Percentiles rank a stretch among this genome's conserved stretches.
Evolutionary conservation across 345 rosid species (phyloP).

Genomic region (Eucalyptus tenuipes): DNA sequence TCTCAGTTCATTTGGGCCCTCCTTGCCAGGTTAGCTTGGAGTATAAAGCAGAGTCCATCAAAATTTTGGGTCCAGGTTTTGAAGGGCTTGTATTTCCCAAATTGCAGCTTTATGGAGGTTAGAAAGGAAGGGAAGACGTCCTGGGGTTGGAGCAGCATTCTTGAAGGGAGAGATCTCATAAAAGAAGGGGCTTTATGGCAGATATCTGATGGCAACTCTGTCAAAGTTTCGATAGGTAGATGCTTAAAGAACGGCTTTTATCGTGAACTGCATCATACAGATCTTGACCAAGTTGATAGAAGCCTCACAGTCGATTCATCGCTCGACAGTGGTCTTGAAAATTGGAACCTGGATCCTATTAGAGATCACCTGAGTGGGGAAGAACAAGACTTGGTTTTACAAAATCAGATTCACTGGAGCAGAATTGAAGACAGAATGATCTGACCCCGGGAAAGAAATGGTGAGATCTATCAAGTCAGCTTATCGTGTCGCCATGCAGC

Average conservation of each 20-base stretch:
- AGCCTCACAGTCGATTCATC: neutral
- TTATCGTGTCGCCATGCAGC: neutral
- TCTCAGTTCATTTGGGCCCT: neutral
- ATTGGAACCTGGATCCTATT: neutral
- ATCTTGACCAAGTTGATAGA: neutral
- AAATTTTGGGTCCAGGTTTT: neutral
- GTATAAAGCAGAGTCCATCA: neutral
- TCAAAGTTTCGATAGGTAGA: neutral
- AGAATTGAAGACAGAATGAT: neutral
- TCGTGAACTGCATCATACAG: neutral
- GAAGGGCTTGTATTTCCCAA: neutral
- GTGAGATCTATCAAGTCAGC: neutral
- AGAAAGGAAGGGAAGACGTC: neutral
- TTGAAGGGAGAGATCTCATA: neutral
- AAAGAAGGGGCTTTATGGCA: neutral
- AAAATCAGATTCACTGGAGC: neutral
- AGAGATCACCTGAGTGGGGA: neutral
- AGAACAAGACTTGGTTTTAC: neutral
- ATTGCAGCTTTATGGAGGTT: neutral
- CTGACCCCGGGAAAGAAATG: neutral
- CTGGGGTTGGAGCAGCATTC: neutral
- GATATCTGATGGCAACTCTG: neutral
- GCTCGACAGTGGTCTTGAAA: neutral
- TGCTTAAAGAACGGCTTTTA: neutral
- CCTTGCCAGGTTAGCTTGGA: neutral